These are phyloP conservation scores for Escovopsis sp. DNA, from an alignment of 2,329 filamentous ascomycete genomes.

Conservation along the genomic window DNA sequence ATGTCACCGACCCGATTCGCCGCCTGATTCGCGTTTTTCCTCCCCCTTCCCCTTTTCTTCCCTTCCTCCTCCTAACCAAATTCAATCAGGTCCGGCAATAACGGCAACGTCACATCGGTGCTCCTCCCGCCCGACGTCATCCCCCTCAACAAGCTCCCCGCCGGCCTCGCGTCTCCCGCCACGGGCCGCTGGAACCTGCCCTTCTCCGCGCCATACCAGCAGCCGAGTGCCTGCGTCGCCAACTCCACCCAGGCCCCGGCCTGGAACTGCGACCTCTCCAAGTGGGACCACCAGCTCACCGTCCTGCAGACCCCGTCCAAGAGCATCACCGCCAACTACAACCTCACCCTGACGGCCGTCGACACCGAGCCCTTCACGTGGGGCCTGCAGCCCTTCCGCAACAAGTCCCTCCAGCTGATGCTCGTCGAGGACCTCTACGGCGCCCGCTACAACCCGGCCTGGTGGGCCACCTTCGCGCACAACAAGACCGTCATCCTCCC, in stretches of 20 bases:
- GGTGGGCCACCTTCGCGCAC: constrained; percentile 36
- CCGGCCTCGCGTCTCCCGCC: constrained; percentile 35
- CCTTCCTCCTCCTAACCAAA: background rate
- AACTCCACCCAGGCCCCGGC: constrained; percentile 39
- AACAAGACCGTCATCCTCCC: constrained; percentile 42
- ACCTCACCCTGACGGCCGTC: constrained; percentile 23
- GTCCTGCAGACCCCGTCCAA: too few relatives aligned
- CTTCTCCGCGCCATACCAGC: constrained; percentile 32
- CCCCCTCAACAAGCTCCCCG: constrained; percentile 34
- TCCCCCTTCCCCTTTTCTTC: background rate
- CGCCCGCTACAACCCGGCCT: constrained; percentile 35
- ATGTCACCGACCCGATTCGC: constrained; percentile 1
- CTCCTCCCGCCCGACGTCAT: constrained; percentile 32
- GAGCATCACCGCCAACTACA: constrained; percentile 23
- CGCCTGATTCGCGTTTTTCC: too few relatives aligned
- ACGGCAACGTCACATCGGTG: constrained; percentile 12
- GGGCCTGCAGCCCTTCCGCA: constrained; percentile 37
- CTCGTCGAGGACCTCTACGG: constrained; percentile 40
- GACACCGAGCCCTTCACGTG: constrained; percentile 23
- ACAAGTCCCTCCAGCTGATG: constrained; percentile 24
- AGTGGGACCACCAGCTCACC: too few relatives aligned
- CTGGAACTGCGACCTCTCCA: constrained; percentile 41
- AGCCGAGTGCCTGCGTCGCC: constrained; percentile 41
- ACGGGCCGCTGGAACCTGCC: constrained; percentile 43
- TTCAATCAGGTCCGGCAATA: constrained; percentile 8